Evolutionary conservation across 2,329 filamentous ascomycete species (phyloP), one percentile per base, ranked within the genome.

Genomic region (Teratosphaeria zuluensis): DNA sequence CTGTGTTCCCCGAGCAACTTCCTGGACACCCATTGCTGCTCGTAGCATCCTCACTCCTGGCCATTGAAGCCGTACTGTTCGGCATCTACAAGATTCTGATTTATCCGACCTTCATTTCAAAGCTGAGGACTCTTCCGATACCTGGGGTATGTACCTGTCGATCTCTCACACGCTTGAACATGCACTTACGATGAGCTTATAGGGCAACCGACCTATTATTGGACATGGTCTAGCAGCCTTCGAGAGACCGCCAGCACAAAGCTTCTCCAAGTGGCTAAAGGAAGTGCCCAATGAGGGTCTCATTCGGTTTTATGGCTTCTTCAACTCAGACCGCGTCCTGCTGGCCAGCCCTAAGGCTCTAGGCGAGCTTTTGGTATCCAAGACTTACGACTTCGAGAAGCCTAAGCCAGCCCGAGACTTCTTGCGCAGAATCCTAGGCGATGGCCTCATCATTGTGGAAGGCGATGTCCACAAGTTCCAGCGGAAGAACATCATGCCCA

Each of bases 401-500:
- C 79, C 79, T 4, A 68, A 58, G 14, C 59, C 61, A 12, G 64
- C 73, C 7, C 74, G 75, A 21, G 71, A 72, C 16, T 78, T 81
- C 55, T 66, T 83, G 14, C 71, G 74, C 0, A 72, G 74, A 1
- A 77, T 82, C 21, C 67, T 82, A 1, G 80, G 80, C 0, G 76
- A 79, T 54, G 80, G 80, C 0, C 61, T 82, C 56, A 74, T 82
- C 51, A 70, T 80, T 59, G 76, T 76, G 0, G 79, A 82, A 62
- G 79, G 78, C 1, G 74, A 77, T 4, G 75, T 74, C 30, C 80
- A 83, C 64, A 76, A 74, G 61, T 76, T 76, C 55, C 77, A 81
- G 60, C 82, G 92, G 53, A 91, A 88, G 70, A 85, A 87, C 59
- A 81, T 95, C 19, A 84, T 87, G 75, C 90, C 90, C 0, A 89